phyloP scores from a whole-genome alignment of 106 monocot genomes.

The Dioscorea zingiberensis region DNA sequence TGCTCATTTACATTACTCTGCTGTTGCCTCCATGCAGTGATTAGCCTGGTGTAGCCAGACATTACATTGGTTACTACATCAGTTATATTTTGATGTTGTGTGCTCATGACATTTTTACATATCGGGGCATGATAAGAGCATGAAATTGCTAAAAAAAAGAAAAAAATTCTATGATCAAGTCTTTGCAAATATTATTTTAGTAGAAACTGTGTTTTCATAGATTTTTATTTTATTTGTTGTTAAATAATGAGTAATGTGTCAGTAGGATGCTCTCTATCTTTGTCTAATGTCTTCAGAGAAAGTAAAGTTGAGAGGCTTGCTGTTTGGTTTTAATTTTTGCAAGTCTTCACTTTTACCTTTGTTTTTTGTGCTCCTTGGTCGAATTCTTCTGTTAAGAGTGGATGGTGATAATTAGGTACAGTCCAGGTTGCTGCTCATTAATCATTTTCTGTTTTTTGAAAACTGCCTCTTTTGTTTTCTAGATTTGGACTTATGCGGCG shows the following conservation, averaged over 20 bases:
- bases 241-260: neutral
- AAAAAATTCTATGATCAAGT: no score
- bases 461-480: slow-evolving; percentile 44
- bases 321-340: neutral
- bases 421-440: slow-evolving; percentile 9
- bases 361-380: neutral
- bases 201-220: no score
- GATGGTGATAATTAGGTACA: slow-evolving; percentile 8
- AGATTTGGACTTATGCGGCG: slow-evolving; percentile 62
- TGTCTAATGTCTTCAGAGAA: neutral
- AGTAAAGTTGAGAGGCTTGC: no score
- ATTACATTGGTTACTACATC: no score
- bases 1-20: no score
- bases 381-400: neutral
- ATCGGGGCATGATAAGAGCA: no score
- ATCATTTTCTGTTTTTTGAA: slow-evolving; percentile 24
- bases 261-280: neutral
- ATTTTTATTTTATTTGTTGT: neutral
- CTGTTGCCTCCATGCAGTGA: no score
- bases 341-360: neutral
- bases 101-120: no score
- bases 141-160: no score
- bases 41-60: no score
- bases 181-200: no score
- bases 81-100: no score